Evolutionary conservation across 2,329 filamentous ascomycete species (phyloP).

Genomic region (Berkeleyomyces rouxiae): DNA sequence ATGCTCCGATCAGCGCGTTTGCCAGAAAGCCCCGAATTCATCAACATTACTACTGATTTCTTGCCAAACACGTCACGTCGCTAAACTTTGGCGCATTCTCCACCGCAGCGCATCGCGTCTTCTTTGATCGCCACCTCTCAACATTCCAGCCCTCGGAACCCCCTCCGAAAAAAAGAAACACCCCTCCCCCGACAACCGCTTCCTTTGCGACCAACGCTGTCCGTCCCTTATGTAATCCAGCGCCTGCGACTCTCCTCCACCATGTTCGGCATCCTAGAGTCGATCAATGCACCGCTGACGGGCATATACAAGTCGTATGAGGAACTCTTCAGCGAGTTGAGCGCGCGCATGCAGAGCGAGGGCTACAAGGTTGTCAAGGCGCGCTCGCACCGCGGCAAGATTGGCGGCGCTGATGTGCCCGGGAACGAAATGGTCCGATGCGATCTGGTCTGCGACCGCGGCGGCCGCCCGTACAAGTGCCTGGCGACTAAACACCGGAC

Average conservation of each 20-base stretch:
- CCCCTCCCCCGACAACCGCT: background rate
- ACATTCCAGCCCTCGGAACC: background rate
- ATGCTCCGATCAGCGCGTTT: no score
- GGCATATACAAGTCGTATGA: constrained; percentile 26
- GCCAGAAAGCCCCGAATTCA: no score
- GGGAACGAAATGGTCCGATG: constrained; percentile 29
- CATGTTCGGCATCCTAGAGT: constrained; percentile 30
- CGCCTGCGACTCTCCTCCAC: constrained; percentile 14
- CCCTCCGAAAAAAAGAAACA: background rate
- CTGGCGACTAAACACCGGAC: constrained; percentile 30
- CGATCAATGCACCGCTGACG: constrained; percentile 23
- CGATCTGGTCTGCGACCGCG: constrained; percentile 30
- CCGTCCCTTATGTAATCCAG: constrained; percentile 5
- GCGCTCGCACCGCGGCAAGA: constrained; percentile 26
- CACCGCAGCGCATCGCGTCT: background rate
- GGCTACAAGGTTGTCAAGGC: constrained; percentile 31
- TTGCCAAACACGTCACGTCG: constrained; percentile 1
- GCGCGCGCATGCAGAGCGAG: constrained; percentile 26
- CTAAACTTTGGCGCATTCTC: background rate
- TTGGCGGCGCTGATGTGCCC: constrained; percentile 25
- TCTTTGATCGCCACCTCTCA: background rate
- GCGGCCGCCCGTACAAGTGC: constrained; percentile 28
- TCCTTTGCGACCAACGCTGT: background rate
- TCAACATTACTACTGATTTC: background rate
- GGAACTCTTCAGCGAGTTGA: constrained; percentile 26